Percentiles rank a stretch among this genome's conserved stretches.
phyloP scores from a whole-genome alignment of 2,329 filamentous ascomycete species.

The Exophiala spinifera region DNA sequence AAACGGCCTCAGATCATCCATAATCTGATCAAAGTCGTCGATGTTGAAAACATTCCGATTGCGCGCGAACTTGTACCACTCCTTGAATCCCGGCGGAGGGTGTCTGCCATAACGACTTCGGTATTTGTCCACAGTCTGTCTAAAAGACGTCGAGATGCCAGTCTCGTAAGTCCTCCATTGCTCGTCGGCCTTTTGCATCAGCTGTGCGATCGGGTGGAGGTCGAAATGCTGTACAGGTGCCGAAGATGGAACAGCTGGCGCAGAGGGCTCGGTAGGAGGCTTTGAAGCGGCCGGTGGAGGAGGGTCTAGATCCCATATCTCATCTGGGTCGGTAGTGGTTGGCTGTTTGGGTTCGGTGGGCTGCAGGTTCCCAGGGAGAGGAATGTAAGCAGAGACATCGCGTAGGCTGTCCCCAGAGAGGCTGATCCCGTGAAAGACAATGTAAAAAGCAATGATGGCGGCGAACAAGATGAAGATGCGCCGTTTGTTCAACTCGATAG shows the following conservation, averaged over 20 bases:
- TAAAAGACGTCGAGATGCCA: slow-evolving; percentile 37
- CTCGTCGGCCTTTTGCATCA: slow-evolving; percentile 38
- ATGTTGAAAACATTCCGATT: slow-evolving; percentile 37
- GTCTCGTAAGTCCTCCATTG: slow-evolving; percentile 35
- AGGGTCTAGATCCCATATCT: slow-evolving; percentile 18
- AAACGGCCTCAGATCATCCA: slow-evolving; percentile 38
- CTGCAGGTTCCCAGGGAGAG: slow-evolving; percentile 10
- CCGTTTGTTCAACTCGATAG: slow-evolving; percentile 29
- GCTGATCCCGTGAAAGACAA: slow-evolving; percentile 26
- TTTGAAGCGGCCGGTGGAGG: slow-evolving; percentile 5
- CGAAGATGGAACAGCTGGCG: slow-evolving; percentile 1
- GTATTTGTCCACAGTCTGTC: slow-evolving; percentile 40
- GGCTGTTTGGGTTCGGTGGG: slow-evolving; percentile 18
- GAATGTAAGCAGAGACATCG: slow-evolving; percentile 18
- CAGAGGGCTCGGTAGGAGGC: neutral
- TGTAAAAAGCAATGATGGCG: slow-evolving; percentile 23
- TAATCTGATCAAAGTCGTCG: slow-evolving; percentile 40
- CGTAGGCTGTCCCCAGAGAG: slow-evolving; percentile 5
- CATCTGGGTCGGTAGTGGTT: slow-evolving; percentile 13
- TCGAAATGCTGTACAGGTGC: slow-evolving; percentile 23
- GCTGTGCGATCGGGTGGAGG: slow-evolving; percentile 34
- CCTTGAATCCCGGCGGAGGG: slow-evolving; percentile 40
- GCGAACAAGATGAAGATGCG: slow-evolving; percentile 28
- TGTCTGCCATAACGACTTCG: slow-evolving; percentile 38
- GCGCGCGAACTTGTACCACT: slow-evolving; percentile 41